Conservation (phyloP, 1,284 basidiomycete genomes). For the Entoloma clypeatum region DNA sequence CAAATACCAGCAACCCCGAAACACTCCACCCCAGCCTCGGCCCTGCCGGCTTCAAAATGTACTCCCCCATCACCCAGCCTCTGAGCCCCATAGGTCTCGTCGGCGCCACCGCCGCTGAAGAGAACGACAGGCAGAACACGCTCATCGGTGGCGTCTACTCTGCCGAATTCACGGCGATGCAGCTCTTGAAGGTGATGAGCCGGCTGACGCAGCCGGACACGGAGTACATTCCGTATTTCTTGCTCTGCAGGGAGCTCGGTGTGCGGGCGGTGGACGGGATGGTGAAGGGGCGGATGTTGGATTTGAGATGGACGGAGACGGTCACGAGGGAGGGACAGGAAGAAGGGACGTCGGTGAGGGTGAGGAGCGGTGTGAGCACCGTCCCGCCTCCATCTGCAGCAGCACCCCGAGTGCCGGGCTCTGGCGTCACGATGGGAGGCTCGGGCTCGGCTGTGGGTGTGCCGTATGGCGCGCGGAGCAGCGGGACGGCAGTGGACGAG, state of each 20-base stretch:
- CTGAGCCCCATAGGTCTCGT: constrained; percentile 27
- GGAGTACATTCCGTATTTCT: constrained; percentile 67
- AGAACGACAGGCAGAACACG: constrained; percentile 22
- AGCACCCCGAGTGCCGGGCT: too few species aligned
- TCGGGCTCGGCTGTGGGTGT: constrained; percentile 5
- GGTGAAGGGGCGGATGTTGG: constrained; percentile 69
- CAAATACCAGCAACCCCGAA: constrained; percentile 39
- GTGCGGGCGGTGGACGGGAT: constrained; percentile 77
- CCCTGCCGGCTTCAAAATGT: constrained; percentile 62
- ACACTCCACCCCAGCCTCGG: constrained; percentile 53
- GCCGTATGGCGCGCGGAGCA: constrained; percentile 24
- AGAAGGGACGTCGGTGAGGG: constrained; percentile 22
- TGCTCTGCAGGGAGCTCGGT: constrained; percentile 73
- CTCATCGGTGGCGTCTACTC: constrained; percentile 33
- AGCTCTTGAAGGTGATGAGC: constrained; percentile 72
- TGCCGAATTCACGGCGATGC: constrained; percentile 65
- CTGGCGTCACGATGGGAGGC: too few species aligned
- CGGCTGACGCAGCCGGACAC: constrained; percentile 59
- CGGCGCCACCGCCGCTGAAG: constrained; percentile 6
- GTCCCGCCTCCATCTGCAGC: too few species aligned
- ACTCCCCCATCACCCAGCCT: constrained; percentile 46
- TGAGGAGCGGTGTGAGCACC: constrained; percentile 11
- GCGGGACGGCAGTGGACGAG: constrained; percentile 32
- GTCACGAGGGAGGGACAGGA: constrained; percentile 49
- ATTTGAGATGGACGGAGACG: constrained; percentile 72